Conservation (phyloP, 257 asterid species). For the Paulownia fortunei region DNA sequence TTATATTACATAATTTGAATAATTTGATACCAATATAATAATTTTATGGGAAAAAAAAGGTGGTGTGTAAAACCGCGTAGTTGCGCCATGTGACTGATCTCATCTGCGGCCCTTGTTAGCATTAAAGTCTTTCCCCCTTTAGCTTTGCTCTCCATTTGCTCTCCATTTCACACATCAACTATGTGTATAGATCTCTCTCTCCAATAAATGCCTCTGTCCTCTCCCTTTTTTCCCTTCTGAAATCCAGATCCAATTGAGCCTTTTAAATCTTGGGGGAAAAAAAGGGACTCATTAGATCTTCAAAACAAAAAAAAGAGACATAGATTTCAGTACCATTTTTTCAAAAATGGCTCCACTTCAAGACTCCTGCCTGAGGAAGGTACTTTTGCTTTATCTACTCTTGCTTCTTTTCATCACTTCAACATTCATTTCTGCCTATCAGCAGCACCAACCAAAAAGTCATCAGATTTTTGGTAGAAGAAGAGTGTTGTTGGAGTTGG, state of each 20-base stretch:
- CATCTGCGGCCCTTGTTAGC: neutral
- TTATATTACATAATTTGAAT: neutral
- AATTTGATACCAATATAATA: neutral
- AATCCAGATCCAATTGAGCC: constrained; percentile 32
- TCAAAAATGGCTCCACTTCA: constrained; percentile 64
- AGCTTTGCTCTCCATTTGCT: constrained; percentile 8
- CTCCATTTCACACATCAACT: neutral
- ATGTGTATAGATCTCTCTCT: constrained; percentile 8
- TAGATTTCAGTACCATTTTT: constrained; percentile 44
- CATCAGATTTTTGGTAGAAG: constrained; percentile 23
- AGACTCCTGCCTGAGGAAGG: constrained; percentile 40
- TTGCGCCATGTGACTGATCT: constrained; percentile 42
- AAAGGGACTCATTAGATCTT: constrained; percentile 27
- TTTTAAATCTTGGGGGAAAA: neutral
- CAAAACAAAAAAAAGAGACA: constrained; percentile 19
- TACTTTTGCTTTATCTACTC: constrained; percentile 45
- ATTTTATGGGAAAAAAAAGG: neutral
- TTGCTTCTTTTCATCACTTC: constrained; percentile 51
- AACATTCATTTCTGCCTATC: constrained; percentile 44
- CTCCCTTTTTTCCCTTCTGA: constrained; percentile 12
- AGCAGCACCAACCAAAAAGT: constrained; percentile 19
- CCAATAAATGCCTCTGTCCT: constrained; percentile 24
- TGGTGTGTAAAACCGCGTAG: constrained; percentile 42
- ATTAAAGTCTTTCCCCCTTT: constrained; percentile 26
- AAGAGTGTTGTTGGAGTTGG: constrained; percentile 45